Evolutionary conservation across 106 monocot genomes (phyloP).

Genomic region (Dendrobium huoshanense): DNA sequence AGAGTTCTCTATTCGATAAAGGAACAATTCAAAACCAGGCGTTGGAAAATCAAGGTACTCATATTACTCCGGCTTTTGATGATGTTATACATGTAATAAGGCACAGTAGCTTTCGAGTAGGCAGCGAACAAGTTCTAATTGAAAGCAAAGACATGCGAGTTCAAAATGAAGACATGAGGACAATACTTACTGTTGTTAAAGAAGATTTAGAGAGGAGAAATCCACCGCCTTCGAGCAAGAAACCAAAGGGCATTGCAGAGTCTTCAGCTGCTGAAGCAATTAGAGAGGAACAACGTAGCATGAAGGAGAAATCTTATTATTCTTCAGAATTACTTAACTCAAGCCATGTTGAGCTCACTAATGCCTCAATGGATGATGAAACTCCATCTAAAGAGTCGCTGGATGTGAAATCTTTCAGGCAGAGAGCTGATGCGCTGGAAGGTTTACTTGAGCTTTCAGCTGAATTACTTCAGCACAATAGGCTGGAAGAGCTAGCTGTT

Average conservation of each 20-base stretch:
- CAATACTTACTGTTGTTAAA: constrained; percentile 41
- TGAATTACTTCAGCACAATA: constrained; percentile 63
- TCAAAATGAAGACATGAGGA: constrained; percentile 41
- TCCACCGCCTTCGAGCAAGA: constrained; percentile 7
- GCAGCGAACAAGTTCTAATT: constrained; percentile 16
- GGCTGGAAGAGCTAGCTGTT: constrained; percentile 75
- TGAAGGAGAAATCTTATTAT: constrained; percentile 21
- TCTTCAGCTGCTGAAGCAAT: constrained; percentile 17
- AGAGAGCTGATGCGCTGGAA: constrained; percentile 94
- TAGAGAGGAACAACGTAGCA: constrained; percentile 17
- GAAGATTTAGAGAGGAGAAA: constrained; percentile 64
- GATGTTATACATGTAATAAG: constrained; percentile 90
- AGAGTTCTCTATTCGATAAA: constrained; percentile 20
- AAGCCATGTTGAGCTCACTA: constrained; percentile 4
- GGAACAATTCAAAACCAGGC: constrained; percentile 22
- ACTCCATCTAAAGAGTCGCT: constrained; percentile 49
- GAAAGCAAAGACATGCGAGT: constrained; percentile 45
- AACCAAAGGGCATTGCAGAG: constrained; percentile 12
- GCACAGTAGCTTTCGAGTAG: constrained; percentile 88
- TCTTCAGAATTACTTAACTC: constrained; percentile 10
- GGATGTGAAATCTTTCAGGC: constrained; percentile 76
- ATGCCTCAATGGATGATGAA: constrained; percentile 36
- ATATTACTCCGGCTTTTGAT: constrained; percentile 57
- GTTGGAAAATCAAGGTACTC: constrained; percentile 27
- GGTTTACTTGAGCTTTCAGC: constrained; percentile 89